A percentile compares a stretch with the other conserved stretches of the same genome.
phyloP scores from a whole-genome alignment of 306 rosid species.

The Vicia faba region DNA sequence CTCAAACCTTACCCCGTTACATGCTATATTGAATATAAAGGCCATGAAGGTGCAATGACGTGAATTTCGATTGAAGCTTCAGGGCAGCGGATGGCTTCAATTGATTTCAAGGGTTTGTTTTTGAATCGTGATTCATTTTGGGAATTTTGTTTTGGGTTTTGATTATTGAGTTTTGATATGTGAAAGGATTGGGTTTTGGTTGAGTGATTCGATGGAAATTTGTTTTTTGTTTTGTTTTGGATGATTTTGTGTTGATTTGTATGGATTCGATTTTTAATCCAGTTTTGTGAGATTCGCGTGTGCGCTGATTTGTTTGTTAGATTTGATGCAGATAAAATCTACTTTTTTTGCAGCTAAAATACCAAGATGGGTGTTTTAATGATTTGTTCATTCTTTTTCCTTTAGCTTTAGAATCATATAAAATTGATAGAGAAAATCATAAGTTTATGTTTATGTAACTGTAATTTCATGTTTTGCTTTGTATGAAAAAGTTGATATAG shows the following conservation, averaged over 20 bases:
- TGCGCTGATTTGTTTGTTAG: background rate
- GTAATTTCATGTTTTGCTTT: background rate
- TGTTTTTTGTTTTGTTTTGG: background rate
- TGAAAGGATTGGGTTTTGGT: constrained; percentile 1
- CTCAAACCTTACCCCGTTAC: constrained; percentile 85
- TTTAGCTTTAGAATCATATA: background rate
- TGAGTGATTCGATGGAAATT: background rate
- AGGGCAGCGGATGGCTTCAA: constrained; percentile 97
- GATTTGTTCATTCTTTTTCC: background rate
- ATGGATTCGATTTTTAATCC: constrained; percentile 15
- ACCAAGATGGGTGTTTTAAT: no score
- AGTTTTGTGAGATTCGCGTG: background rate
- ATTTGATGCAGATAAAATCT: constrained; percentile 8
- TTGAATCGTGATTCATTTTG: background rate
- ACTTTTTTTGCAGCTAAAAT: constrained; percentile 3
- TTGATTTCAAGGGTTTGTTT: background rate
- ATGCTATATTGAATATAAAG: constrained; percentile 81
- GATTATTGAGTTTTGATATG: constrained; percentile 12
- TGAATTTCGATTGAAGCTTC: constrained; percentile 78
- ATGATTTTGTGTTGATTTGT: background rate
- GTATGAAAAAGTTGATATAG: background rate
- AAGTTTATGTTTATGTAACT: no score
- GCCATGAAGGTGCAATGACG: constrained; percentile 81
- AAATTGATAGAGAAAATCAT: background rate
- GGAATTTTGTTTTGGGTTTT: background rate